A percentile compares a stretch with the other conserved stretches of the same genome.
These are phyloP conservation scores for Phoma sp. DNA, from an alignment of 2,329 filamentous ascomycete species.

Conservation along the genomic window DNA sequence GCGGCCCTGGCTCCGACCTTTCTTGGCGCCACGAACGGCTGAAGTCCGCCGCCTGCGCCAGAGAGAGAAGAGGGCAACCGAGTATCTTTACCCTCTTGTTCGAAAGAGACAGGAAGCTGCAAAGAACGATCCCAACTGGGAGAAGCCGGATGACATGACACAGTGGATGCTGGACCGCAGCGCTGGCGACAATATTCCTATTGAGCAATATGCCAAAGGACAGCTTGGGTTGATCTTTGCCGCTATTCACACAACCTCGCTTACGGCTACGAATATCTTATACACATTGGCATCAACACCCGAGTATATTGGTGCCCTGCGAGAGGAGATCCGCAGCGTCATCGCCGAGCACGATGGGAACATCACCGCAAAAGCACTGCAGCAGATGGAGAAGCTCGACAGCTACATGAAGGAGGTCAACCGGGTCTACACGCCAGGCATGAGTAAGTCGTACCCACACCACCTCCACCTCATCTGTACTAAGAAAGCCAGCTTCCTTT, in stretches of 20 bases:
- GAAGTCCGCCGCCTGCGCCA: slow-evolving; percentile 31
- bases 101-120: slow-evolving; percentile 29
- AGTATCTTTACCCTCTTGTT: slow-evolving; percentile 35
- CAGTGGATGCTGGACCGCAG: slow-evolving; percentile 46
- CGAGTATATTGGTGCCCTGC: slow-evolving; percentile 52
- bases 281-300: slow-evolving; percentile 42
- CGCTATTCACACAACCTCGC: slow-evolving; percentile 41
- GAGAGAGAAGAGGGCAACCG: slow-evolving; percentile 20
- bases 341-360: slow-evolving; percentile 41
- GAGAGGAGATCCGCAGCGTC: slow-evolving; percentile 52
- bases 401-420: slow-evolving; percentile 46
- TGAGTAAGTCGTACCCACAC: slow-evolving; percentile 25
- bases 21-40: slow-evolving; percentile 33
- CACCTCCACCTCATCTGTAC: not conserved
- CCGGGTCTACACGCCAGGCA: slow-evolving; percentile 32
- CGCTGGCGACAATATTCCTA: slow-evolving; percentile 12
- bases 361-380: slow-evolving; percentile 38
- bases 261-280: slow-evolving; percentile 36
- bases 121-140: slow-evolving; percentile 35
- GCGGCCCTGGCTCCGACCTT: slow-evolving; percentile 32
- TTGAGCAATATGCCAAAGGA: slow-evolving; percentile 1
- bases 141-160: slow-evolving; percentile 47
- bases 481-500: slow-evolving; percentile 49
- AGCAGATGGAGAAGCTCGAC: slow-evolving; percentile 46
- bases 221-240: slow-evolving; percentile 40